Conservation (phyloP, 129 eudicot species). For the Oenanthe sinensis region DNA sequence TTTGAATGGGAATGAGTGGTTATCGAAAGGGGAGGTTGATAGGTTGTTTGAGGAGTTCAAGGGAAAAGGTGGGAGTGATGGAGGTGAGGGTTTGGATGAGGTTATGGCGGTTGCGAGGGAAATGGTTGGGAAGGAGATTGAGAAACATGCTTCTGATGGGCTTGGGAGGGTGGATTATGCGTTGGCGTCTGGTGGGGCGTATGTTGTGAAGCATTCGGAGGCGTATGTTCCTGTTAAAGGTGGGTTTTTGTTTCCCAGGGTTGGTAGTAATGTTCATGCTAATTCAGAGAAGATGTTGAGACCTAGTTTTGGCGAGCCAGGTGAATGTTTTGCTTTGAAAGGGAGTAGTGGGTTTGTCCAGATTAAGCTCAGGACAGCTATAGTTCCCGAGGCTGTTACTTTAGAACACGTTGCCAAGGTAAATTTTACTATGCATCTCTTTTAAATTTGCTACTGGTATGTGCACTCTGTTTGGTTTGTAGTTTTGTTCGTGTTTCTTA, state of each 20-base stretch:
- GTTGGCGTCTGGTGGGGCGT: conserved; percentile 56
- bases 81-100: conserved; percentile 51
- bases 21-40: conserved; percentile 51
- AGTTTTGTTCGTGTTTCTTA: too few species aligned
- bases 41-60: conserved; percentile 47
- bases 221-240: conserved; percentile 19
- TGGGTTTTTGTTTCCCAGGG: conserved; percentile 16
- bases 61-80: conserved; percentile 20
- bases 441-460: background rate
- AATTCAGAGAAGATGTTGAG: conserved; percentile 65
- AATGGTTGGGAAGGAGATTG: conserved; percentile 68
- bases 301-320: conserved; percentile 98
- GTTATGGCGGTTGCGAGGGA: conserved; percentile 59
- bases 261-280: conserved; percentile 16
- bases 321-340: conserved; percentile 77
- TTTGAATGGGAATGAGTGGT: conserved; percentile 28
- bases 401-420: conserved; percentile 95
- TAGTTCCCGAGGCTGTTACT: conserved; percentile 85
- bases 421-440: conserved; percentile 1
- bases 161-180: conserved; percentile 91
- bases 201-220: conserved; percentile 70
- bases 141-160: conserved; percentile 94
- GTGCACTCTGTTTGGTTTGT: background rate
- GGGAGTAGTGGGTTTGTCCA: conserved; percentile 71
- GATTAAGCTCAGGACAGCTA: conserved; percentile 59